A percentile compares a stretch with the other conserved stretches of the same genome.
Evolutionary conservation across 768 basidiomycete species (phyloP).

Genomic region (Galerina sulciceps): DNA sequence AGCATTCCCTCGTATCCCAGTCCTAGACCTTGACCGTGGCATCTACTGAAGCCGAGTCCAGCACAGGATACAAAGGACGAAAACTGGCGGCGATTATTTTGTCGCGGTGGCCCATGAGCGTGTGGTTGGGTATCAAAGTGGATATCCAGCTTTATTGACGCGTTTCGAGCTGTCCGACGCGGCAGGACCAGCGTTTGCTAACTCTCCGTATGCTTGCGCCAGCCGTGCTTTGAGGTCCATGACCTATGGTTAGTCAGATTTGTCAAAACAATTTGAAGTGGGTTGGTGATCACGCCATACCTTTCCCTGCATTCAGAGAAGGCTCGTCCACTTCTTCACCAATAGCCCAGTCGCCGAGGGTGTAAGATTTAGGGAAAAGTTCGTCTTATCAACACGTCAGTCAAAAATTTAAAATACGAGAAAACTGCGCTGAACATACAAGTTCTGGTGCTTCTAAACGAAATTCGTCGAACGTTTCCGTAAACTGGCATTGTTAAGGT

Average conservation of each 20-base stretch:
- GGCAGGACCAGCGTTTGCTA: slow-evolving; percentile 47
- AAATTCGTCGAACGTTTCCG: slow-evolving; percentile 56
- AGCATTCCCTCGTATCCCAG: slow-evolving; percentile 94
- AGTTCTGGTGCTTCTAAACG: slow-evolving; percentile 30
- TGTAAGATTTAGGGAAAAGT: slow-evolving; percentile 83
- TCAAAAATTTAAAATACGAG: not conserved
- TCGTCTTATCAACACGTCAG: slow-evolving; percentile 42
- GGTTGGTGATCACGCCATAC: slow-evolving; percentile 38
- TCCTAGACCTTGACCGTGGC: slow-evolving; percentile 94
- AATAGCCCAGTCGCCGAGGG: slow-evolving; percentile 88
- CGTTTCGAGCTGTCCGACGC: too few species aligned
- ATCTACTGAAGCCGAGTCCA: slow-evolving; percentile 91
- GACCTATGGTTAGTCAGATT: slow-evolving; percentile 60
- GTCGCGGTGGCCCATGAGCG: slow-evolving; percentile 75
- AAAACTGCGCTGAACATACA: slow-evolving; percentile 25
- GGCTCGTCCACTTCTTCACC: slow-evolving; percentile 98
- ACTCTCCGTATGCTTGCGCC: slow-evolving; percentile 75
- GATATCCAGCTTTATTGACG: slow-evolving; percentile 91
- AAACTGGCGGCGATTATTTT: slow-evolving; percentile 82
- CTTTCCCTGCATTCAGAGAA: slow-evolving; percentile 95
- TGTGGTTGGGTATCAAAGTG: slow-evolving; percentile 83
- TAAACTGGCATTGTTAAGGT: slow-evolving; percentile 71
- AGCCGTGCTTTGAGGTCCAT: slow-evolving; percentile 93
- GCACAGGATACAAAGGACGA: slow-evolving; percentile 81
- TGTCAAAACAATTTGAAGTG: not conserved